Evolutionary conservation across 2,329 filamentous ascomycete species (phyloP).

Genomic region (Aspergillus floridensis): DNA sequence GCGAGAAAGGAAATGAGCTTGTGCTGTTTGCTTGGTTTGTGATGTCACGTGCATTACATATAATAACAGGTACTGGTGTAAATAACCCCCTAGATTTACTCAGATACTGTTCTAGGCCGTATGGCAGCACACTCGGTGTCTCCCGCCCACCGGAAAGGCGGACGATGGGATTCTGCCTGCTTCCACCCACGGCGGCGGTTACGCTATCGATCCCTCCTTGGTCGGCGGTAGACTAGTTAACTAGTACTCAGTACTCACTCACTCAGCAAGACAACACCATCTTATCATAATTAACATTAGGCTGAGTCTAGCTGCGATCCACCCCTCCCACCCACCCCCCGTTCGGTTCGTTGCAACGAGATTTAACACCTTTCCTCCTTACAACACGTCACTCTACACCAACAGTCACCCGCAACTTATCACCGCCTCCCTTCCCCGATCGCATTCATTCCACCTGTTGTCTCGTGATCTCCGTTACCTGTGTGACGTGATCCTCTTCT

Average conservation of each 20-base stretch:
- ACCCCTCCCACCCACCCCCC: too few relatives aligned
- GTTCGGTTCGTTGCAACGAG: not conserved
- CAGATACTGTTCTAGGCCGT: not conserved
- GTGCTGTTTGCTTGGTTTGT: slow-evolving; percentile 22
- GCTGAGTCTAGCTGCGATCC: not conserved
- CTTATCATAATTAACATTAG: too few relatives aligned
- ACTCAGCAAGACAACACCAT: too few relatives aligned
- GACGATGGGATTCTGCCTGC: slow-evolving; percentile 39
- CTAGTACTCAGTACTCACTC: too few relatives aligned
- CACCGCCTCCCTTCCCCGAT: not conserved
- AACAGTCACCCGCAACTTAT: not conserved
- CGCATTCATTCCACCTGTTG: not conserved
- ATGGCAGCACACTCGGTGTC: not conserved
- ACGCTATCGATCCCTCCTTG: slow-evolving; percentile 5
- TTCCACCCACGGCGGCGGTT: slow-evolving; percentile 25
- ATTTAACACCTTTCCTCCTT: not conserved
- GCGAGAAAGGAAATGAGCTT: slow-evolving; percentile 23
- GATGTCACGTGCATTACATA: slow-evolving; percentile 18
- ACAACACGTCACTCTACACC: not conserved
- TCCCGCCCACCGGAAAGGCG: slow-evolving; percentile 10
- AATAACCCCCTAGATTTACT: rapidly evolving
- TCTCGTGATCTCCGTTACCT: not conserved
- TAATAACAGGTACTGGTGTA: not conserved
- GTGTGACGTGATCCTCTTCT: slow-evolving; percentile 13
- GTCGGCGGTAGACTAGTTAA: too few relatives aligned